These are phyloP conservation scores for Capniomyces stellatus DNA, from an alignment of 371 early-diverging fungal genomes.

Conservation along the genomic window DNA sequence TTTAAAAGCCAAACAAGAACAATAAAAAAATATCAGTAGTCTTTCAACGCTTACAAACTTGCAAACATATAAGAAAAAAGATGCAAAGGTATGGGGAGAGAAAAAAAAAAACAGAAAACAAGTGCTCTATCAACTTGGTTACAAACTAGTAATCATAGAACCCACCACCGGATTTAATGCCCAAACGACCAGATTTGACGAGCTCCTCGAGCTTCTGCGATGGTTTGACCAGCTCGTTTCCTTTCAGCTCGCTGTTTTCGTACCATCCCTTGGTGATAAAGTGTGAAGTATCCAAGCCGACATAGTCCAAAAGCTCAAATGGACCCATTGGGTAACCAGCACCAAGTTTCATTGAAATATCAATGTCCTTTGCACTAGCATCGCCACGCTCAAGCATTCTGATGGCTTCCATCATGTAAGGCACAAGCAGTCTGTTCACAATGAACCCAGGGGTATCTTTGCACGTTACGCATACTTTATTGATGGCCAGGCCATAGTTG, in stretches of 20 bases:
- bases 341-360: conserved; percentile 93
- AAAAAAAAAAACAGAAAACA: too few relatives aligned
- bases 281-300: conserved; percentile 89
- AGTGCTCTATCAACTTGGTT: too few relatives aligned
- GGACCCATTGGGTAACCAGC: conserved; percentile 98
- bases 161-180: conserved; percentile 78
- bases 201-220: conserved; percentile 49
- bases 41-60: too few relatives aligned
- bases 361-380: conserved; percentile 73
- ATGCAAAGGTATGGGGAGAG: too few relatives aligned
- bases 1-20: too few relatives aligned
- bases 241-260: conserved; percentile 41
- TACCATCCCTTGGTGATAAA: conserved; percentile 84
- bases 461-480: conserved; percentile 80
- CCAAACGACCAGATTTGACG: conserved; percentile 55
- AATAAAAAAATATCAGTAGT: too few relatives aligned
- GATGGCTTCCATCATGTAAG: conserved; percentile 88
- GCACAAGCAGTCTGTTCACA: conserved; percentile 88
- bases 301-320: conserved; percentile 82
- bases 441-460: conserved; percentile 97
- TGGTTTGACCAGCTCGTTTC: conserved; percentile 51
- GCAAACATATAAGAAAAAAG: too few relatives aligned
- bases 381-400: conserved; percentile 81
- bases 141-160: conserved; percentile 83
- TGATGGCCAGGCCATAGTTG: conserved; percentile 46